A percentile compares a stretch with the other conserved stretches of the same genome.
These are phyloP conservation scores for Aspergillus novofumigatus DNA, from an alignment of 2,329 filamentous ascomycete genomes.

Conservation along the genomic window DNA sequence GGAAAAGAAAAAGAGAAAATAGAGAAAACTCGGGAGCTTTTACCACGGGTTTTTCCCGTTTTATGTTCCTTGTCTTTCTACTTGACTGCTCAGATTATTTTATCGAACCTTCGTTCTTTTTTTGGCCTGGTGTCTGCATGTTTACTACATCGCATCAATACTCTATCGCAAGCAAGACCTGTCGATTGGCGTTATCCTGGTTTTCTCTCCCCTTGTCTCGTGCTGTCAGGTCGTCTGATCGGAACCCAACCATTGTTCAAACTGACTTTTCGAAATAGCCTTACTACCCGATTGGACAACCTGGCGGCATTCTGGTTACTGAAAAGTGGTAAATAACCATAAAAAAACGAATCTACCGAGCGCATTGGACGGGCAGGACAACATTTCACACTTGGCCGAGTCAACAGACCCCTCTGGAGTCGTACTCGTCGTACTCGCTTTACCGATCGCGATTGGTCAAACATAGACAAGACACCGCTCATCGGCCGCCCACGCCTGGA, in stretches of 20 bases:
- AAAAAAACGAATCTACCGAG: neutral
- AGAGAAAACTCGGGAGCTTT: constrained; percentile 2
- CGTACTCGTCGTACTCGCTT: constrained; percentile 17
- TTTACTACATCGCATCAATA: neutral
- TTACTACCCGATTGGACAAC: neutral
- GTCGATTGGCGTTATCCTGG: neutral
- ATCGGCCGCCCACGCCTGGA: constrained; percentile 12
- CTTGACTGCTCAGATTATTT: neutral
- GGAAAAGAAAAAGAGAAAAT: constrained; percentile 4
- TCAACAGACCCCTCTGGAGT: constrained; percentile 14
- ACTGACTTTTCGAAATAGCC: neutral
- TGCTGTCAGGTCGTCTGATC: neutral
- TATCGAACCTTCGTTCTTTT: no score
- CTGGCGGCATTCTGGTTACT: neutral
- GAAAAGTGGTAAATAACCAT: neutral
- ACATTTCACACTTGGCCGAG: neutral
- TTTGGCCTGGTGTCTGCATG: neutral
- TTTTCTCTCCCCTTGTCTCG: neutral
- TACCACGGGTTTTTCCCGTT: neutral
- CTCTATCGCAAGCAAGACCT: neutral
- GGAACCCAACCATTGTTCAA: neutral
- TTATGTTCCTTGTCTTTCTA: neutral
- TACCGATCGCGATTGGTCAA: constrained; percentile 22
- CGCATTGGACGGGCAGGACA: neutral
- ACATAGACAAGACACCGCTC: constrained; percentile 11